phyloP scores from a whole-genome alignment of 2,329 filamentous ascomycete genomes.

The Calonectria honghensis region DNA sequence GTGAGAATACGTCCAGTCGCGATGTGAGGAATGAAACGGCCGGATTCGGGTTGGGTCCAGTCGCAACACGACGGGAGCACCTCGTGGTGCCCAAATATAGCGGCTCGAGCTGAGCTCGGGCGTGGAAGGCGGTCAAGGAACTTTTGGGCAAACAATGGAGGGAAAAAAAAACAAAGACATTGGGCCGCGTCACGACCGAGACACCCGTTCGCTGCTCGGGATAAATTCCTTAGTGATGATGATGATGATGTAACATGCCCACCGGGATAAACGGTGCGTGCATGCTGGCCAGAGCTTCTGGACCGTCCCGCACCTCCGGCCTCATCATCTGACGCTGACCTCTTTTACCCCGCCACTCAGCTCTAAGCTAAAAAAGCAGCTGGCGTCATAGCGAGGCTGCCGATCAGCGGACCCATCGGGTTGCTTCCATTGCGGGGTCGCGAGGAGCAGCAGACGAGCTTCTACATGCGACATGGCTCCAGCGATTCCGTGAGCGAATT shows the following conservation, averaged over 20 bases:
- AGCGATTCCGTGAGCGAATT: not conserved
- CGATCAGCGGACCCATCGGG: slow-evolving; percentile 8
- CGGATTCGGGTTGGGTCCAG: not conserved
- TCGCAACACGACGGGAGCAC: not conserved
- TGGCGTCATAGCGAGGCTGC: slow-evolving; percentile 26
- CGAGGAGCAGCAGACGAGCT: slow-evolving; percentile 1
- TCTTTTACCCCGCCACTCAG: slow-evolving; percentile 14
- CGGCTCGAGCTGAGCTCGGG: not conserved
- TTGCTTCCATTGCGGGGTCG: slow-evolving; percentile 17
- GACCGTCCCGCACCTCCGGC: not conserved
- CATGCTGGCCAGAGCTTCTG: not conserved
- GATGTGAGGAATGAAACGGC: not conserved
- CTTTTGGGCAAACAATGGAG: not conserved
- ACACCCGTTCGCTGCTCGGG: not conserved
- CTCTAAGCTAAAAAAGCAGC: slow-evolving; percentile 20
- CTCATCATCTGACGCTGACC: slow-evolving; percentile 21
- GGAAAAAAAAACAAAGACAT: not conserved
- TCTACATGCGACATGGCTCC: not conserved
- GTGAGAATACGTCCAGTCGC: not conserved
- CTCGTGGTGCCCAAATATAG: slow-evolving; percentile 25
- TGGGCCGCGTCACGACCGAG: not conserved
- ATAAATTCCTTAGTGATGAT: not conserved
- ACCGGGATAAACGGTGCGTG: not conserved
- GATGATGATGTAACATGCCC: slow-evolving; percentile 22
- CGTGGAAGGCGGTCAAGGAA: not conserved